Conservation (phyloP, 306 rosid genomes). For the Gleditsia sinensis region DNA sequence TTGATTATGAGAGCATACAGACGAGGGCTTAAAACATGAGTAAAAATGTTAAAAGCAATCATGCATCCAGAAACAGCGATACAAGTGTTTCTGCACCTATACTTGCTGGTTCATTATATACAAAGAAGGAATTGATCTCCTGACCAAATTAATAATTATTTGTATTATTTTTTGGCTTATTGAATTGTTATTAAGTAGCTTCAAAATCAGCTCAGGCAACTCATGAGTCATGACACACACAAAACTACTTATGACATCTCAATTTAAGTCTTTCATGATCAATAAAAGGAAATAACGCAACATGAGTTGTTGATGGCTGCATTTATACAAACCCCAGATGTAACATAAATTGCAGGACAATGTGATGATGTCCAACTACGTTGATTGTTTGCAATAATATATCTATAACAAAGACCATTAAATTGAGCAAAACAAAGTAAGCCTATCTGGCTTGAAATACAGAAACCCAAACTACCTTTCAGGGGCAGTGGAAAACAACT, state of each 20-base stretch:
- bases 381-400: background rate
- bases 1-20: background rate
- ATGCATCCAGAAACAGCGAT: background rate
- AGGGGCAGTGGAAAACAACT: conserved; percentile 92
- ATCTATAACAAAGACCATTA: background rate
- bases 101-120: background rate
- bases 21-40: background rate
- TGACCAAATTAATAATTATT: background rate
- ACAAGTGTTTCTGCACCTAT: background rate
- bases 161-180: background rate
- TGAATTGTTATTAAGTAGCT: background rate
- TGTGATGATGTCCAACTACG: background rate
- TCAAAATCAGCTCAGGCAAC: background rate
- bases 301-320: background rate
- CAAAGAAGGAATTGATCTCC: background rate
- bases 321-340: background rate
- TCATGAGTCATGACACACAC: background rate
- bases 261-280: too few species aligned
- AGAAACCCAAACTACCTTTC: conserved; percentile 72
- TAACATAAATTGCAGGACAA: background rate
- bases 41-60: background rate
- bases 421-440: conserved; percentile 13
- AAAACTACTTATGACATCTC: too few species aligned
- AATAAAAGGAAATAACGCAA: background rate
- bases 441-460: background rate